Evolutionary conservation across 306 rosid species (phyloP), one percentile per base, ranked within the genome.

Genomic region (Medicago lupulina): DNA sequence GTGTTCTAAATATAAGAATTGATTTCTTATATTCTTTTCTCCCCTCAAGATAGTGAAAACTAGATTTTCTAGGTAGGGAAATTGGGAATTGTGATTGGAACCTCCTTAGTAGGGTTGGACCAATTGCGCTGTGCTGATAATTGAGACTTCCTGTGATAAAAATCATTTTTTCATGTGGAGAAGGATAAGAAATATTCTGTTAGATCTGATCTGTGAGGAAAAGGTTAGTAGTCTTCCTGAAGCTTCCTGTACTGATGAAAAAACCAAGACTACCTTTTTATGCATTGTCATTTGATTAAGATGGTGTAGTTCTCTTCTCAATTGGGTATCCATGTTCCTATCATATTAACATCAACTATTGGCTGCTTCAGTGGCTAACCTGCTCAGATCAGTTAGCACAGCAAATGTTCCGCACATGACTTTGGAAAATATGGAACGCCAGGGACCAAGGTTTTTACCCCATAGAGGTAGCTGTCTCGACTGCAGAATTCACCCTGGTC

Each of bases 101-200:
- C 57, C 54, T 57, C 57, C 41, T 58, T n/a, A 49, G 49, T 65
- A 39, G 71, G 71, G 25, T 66, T 38, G 54, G 71, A 43, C 53
- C 36, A 67, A 41, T 12, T 19, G 55, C 5, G 19, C 6, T 43
- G 55, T 21, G 55, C 31, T 15, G 53, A 44, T 55, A 44, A 23
- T 67, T 17, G 28, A 9, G 60, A 21, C 25, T 53, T 53, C 25
- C 59, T 54, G 60, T 17, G 8, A 4, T 7, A 16, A 17, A 54
- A 54, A 18, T 8, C 59, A 53, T 23, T 1, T 4, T 53, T 25
- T 4, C 59, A 54, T 54, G 17, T 28, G 28, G 60, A 54, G 8
- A 54, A 17, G 60, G 28, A 3, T 49, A 14, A 4, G 60, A 21
- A 54, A 54, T 54, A 54, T 9, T 54, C 25, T 53, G 59, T 53